Conservation (phyloP, 2,329 filamentous ascomycete species). For the Microsporum canis region DNA sequence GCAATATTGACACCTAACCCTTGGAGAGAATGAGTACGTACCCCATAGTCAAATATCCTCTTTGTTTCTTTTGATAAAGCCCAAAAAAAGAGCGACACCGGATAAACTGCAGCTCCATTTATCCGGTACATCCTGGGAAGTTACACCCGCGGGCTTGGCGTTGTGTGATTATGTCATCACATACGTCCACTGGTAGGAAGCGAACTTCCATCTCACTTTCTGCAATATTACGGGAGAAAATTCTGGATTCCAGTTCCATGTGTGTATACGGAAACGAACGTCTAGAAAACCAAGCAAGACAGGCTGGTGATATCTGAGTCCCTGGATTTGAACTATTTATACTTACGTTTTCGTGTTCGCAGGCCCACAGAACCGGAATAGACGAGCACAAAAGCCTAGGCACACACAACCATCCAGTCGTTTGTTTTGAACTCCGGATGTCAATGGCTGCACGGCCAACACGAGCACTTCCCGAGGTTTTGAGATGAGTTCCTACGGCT, state of each 20-base stretch:
- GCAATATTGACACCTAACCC: neutral
- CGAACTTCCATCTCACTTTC: no score
- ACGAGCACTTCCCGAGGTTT: neutral
- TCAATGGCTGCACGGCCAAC: neutral
- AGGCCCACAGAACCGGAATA: neutral
- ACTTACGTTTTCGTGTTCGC: neutral
- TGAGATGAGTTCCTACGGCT: neutral
- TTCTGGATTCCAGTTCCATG: neutral
- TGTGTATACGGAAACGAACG: neutral
- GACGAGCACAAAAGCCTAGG: neutral
- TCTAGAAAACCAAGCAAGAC: neutral
- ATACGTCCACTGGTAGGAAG: no score
- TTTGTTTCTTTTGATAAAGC: neutral
- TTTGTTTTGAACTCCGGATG: neutral
- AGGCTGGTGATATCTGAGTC: neutral
- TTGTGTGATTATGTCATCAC: neutral
- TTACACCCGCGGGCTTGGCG: neutral
- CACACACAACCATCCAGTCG: neutral
- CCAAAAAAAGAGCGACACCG: neutral
- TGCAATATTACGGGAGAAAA: neutral
- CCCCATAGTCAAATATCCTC: no score
- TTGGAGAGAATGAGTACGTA: neutral
- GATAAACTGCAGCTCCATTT: neutral
- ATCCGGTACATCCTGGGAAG: neutral
- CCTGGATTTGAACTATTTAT: neutral